Conservation (phyloP, 352 stramenopile genomes). For the Lagenidium giganteum region DNA sequence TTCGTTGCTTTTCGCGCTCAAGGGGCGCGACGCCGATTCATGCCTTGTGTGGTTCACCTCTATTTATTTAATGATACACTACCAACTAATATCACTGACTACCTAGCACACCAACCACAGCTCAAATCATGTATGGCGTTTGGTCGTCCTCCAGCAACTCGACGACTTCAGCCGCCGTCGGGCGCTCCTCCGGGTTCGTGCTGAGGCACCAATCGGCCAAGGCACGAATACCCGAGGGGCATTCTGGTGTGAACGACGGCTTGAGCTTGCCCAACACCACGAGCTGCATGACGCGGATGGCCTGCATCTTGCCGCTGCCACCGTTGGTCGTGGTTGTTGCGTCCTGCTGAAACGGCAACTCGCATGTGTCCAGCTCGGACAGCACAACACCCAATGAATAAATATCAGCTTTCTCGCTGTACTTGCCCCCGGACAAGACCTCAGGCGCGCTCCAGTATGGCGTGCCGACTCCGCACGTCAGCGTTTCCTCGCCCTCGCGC, state of each 20-base stretch:
- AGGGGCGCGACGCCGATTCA: too few relatives aligned
- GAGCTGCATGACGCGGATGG: conserved; percentile 17
- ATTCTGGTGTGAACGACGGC: conserved; percentile 15
- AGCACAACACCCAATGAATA: conserved; percentile 34
- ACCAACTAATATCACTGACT: too few relatives aligned
- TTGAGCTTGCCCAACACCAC: conserved; percentile 20
- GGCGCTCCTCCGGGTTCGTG: conserved; percentile 17
- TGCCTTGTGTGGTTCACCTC: too few relatives aligned
- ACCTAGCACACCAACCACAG: too few relatives aligned
- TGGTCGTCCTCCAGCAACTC: too few relatives aligned
- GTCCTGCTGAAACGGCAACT: conserved; percentile 28
- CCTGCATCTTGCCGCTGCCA: conserved; percentile 1
- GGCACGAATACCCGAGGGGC: conserved; percentile 12
- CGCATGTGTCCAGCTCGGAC: conserved; percentile 21
- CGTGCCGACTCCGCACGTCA: conserved; percentile 35
- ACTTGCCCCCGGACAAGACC: conserved; percentile 29
- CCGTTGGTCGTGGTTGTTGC: too few relatives aligned
- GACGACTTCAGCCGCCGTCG: conserved; percentile 25
- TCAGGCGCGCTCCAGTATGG: conserved; percentile 41
- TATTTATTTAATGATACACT: too few relatives aligned
- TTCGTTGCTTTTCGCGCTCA: too few relatives aligned
- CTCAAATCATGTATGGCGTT: too few relatives aligned
- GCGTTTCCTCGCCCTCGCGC: conserved; percentile 11
- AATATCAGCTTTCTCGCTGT: conserved; percentile 27
- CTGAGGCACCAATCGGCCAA: conserved; percentile 20